phyloP scores from a whole-genome alignment of 805 yeast species.

The Blastobotrys parvus region DNA sequence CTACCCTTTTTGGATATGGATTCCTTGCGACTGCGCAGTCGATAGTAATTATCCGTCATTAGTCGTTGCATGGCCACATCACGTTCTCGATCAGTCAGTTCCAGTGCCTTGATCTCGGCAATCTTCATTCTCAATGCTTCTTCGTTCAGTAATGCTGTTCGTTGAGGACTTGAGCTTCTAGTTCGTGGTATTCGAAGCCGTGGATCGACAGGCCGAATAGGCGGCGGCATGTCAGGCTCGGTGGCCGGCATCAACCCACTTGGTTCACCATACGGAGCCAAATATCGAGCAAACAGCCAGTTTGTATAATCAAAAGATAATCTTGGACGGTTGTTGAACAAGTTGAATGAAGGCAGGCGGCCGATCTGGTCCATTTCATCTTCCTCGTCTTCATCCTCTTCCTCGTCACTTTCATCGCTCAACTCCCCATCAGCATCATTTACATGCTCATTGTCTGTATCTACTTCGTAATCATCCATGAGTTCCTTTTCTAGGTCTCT shows the following conservation, averaged over 20 bases:
- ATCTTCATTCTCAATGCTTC: conserved; percentile 24
- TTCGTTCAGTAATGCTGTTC: conserved; percentile 1
- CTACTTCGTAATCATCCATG: background rate
- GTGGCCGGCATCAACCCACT: conserved; percentile 44
- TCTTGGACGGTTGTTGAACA: conserved; percentile 8
- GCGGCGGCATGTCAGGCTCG: conserved; percentile 40
- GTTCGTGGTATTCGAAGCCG: conserved; percentile 28
- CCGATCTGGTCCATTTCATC: conserved; percentile 22
- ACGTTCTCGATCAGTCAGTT: conserved; percentile 27
- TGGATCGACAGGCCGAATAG: conserved; percentile 43
- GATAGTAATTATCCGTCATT: conserved; percentile 29
- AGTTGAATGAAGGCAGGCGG: conserved; percentile 9
- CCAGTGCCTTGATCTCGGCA: conserved; percentile 21
- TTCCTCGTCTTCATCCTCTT: conserved; percentile 34
- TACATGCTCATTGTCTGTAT: background rate
- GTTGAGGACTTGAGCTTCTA: conserved; percentile 1
- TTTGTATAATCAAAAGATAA: conserved; percentile 17
- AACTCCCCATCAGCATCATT: conserved; percentile 15
- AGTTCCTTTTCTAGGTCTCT: background rate
- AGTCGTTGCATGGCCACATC: conserved; percentile 28
- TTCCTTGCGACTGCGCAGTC: background rate
- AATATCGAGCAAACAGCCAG: conserved; percentile 17
- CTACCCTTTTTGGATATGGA: conserved; percentile 1
- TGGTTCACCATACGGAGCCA: conserved; percentile 40
- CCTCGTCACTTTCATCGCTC: conserved; percentile 28